Conservation (phyloP, 805 yeast genomes). For the Candida morakotiae region DNA sequence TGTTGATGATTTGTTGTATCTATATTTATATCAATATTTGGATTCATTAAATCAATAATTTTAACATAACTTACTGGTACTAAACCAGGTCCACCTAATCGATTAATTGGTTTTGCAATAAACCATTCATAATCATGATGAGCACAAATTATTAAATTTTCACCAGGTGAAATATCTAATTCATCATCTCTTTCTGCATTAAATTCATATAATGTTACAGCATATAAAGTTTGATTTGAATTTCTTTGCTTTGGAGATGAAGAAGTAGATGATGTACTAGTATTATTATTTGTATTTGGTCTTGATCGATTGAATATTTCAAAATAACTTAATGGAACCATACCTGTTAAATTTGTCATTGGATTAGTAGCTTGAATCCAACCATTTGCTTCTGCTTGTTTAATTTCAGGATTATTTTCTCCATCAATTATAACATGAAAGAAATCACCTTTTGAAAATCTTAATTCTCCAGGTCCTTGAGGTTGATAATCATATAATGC, state of each 20-base stretch:
- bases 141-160: conserved; percentile 88
- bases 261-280: not conserved
- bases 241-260: conserved; percentile 18
- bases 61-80: conserved; percentile 91
- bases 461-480: conserved; percentile 76
- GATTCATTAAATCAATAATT: conserved; percentile 65
- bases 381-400: conserved; percentile 33
- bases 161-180: conserved; percentile 79
- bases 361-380: conserved; percentile 94
- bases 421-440: conserved; percentile 58
- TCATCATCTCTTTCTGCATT: conserved; percentile 83
- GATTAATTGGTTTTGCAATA: conserved; percentile 91
- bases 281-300: conserved; percentile 17
- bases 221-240: conserved; percentile 59
- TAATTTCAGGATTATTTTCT: conserved; percentile 20
- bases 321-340: conserved; percentile 84
- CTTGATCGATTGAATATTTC: conserved; percentile 68
- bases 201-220: conserved; percentile 82
- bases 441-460: conserved; percentile 80
- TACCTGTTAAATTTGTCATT: conserved; percentile 67
- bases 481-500: conserved; percentile 77
- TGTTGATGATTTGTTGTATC: conserved; percentile 46
- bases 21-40: conserved; percentile 25
- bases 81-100: conserved; percentile 95
- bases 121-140: conserved; percentile 97